Conservation (phyloP, 1,284 basidiomycete species). For the Cutaneotrichosporon dermatis region DNA sequence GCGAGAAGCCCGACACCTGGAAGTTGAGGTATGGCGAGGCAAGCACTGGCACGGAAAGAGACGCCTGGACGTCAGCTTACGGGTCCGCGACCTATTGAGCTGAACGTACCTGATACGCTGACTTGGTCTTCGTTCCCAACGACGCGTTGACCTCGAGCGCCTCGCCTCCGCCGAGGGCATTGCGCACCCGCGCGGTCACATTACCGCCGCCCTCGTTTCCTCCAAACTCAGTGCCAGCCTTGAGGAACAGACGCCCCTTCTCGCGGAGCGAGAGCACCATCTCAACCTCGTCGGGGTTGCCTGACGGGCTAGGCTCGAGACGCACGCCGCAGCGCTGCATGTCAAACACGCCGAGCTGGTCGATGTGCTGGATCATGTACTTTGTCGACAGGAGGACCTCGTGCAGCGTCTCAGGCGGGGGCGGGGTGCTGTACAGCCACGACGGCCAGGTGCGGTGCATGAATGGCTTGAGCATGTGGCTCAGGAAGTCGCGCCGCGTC, state of each 20-base stretch:
- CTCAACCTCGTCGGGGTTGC: conserved; percentile 71
- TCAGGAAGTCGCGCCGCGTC: conserved; percentile 76
- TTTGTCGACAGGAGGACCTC: conserved; percentile 66
- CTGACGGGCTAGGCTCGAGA: conserved; percentile 63
- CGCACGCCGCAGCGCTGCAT: conserved; percentile 58
- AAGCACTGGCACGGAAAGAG: conserved; percentile 43
- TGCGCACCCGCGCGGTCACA: conserved; percentile 72
- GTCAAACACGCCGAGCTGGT: conserved; percentile 69
- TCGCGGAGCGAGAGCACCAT: conserved; percentile 74
- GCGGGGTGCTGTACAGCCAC: conserved; percentile 41
- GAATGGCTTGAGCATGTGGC: conserved; percentile 68
- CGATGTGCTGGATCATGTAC: conserved; percentile 60
- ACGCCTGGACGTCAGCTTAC: conserved; percentile 22
- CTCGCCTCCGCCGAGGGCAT: conserved; percentile 90
- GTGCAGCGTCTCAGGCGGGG: conserved; percentile 54
- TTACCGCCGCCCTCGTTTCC: conserved; percentile 88
- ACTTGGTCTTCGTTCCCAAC: conserved; percentile 80
- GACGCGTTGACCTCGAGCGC: conserved; percentile 76
- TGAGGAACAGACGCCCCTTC: conserved; percentile 71
- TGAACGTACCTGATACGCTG: conserved; percentile 58
- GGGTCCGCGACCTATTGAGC: background rate
- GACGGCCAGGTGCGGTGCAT: conserved; percentile 42
- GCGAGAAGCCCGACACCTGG: conserved; percentile 44
- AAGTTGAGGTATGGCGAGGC: conserved; percentile 45
- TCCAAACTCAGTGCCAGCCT: conserved; percentile 86